Conservation (phyloP, 257 asterid genomes). For the Perilla frutescens region DNA sequence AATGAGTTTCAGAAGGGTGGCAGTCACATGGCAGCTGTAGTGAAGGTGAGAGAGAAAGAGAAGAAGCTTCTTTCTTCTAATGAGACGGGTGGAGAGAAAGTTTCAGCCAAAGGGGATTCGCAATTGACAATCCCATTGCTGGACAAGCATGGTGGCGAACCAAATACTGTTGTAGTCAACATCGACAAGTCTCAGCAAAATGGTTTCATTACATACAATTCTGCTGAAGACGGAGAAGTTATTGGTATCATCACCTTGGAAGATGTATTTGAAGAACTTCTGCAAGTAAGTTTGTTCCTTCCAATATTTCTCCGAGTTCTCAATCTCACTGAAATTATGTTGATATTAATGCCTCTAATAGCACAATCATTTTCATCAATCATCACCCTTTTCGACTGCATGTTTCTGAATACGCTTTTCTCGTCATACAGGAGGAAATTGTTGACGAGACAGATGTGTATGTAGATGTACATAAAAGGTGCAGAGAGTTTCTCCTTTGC, state of each 20-base stretch:
- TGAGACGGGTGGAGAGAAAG: slow-evolving; percentile 41
- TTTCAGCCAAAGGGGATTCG: slow-evolving; percentile 43
- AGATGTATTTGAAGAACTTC: slow-evolving; percentile 98
- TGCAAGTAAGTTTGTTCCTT: slow-evolving; percentile 61
- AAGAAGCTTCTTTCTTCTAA: slow-evolving; percentile 35
- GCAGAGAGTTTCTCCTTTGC: slow-evolving; percentile 3
- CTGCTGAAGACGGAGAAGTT: slow-evolving; percentile 83
- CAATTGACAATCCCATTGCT: slow-evolving; percentile 65
- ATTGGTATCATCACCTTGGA: slow-evolving; percentile 96
- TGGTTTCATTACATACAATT: slow-evolving; percentile 42
- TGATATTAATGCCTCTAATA: neutral
- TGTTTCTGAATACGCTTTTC: slow-evolving; percentile 24
- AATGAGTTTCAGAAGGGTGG: slow-evolving; percentile 95
- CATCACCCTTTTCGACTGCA: neutral
- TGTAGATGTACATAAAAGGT: slow-evolving; percentile 96
- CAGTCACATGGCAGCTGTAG: slow-evolving; percentile 99
- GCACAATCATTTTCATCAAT: neutral
- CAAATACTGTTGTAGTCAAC: slow-evolving; percentile 52
- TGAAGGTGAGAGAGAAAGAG: slow-evolving; percentile 68
- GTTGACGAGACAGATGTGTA: slow-evolving; percentile 97
- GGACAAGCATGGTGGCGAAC: slow-evolving; percentile 42
- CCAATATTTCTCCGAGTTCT: neutral
- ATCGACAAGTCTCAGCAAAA: slow-evolving; percentile 63
- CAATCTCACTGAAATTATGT: neutral
- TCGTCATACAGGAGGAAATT: slow-evolving; percentile 81